Base-by-base conservation (phyloP, 1,139 yeast genomes). In the Suhomyces ambrosiae region DNA sequence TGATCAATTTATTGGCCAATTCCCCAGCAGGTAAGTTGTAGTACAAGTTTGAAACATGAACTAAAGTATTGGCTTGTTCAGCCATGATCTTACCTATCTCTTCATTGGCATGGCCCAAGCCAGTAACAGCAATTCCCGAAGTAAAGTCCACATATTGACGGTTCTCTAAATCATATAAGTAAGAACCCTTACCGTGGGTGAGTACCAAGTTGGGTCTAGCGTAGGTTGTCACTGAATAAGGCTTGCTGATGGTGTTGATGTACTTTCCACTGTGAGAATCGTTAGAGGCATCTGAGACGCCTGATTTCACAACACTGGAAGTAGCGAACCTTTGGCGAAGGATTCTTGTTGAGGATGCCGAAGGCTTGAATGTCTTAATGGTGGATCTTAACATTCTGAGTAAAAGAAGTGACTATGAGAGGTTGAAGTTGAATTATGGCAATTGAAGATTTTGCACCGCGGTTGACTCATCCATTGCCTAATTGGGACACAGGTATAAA, bases 91-190 rank as follows among this genome's bases (percentile, higher is more conserved):
- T 68, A 4, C 95, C 75, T 27, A 92, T 74, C 45, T 80, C 82
- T 4, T 82, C 80, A 53, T 92, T 76, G 22, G 89, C 71, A 60
- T 92, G 98, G 3, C 98, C 98, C 46, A 92, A 69, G 1, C 86
- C 82, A n/a, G 96, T 90, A 11, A 92, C 98, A 1, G 98, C 97
- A 49, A 92, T 89, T 35, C 98, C 98, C 2, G 97, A 89, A 2
- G 90, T 82, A 63, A 92, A 90, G 59, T 92, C 98, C 37, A 92
- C 74, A 58, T 85, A 92, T 55, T 84, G 75, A 35, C 83, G 71
- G 53, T 86, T 76, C 54, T 86, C 90, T 37, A 85, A 65, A 56
- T 92, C 98, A 70, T 82, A 86, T 41, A 88, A 61, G 42, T 73
- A 65, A 10, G 88, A 75, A 4, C 95, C 95, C 52, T 82, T 67